Base-by-base conservation (phyloP, 257 asterid species). In the Salvia hispanica region DNA sequence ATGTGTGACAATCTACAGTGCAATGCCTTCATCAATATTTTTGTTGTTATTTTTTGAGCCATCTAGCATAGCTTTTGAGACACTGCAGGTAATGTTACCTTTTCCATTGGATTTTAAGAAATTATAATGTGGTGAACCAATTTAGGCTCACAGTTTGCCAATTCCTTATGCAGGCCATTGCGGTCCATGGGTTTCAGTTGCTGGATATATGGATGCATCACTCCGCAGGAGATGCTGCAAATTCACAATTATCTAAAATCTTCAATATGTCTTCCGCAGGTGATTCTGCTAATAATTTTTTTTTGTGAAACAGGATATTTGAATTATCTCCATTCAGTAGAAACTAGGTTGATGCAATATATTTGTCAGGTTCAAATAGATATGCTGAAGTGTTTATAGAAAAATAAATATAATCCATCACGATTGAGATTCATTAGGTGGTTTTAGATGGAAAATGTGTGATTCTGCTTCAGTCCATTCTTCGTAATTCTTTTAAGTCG, bases 121-220 rank as follows among this genome's bases (percentile, higher is more conserved):
- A 16, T 7, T 71, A 43, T 58, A 5, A 9, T 61, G 13, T 39
- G 62, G 21, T 25, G 37, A 25, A 21, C 42, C 31, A 14, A 61
- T 48, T 31, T 73, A 72, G 31, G 34, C 67, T 83, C 54, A 83
- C 75, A n/a, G 69, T 62, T 66, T 68, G 25, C 62, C 64, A 64
- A 73, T 76, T 53, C 70, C 66, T 58, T 71, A 47, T 78, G 73
- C 74, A 92, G 98, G 98, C 95, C 77, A 77, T 92, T 81, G 92
- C 89, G 79, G 92, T 89, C 72, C 96, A 92, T 71, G 96, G 98
- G 61, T 89, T 92, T 85, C 98, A 92, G 79, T 79, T 92, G 76
- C 95, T 92, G 61, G 98, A 92, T 74, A 80, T 92, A 81, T 89
- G 90, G 91, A 72, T 88, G 80, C 91, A 85, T 78, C 82, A 87